These are phyloP conservation scores for Neofusicoccum laricinum DNA, from an alignment of 2,329 filamentous ascomycete genomes.

Conservation along the genomic window DNA sequence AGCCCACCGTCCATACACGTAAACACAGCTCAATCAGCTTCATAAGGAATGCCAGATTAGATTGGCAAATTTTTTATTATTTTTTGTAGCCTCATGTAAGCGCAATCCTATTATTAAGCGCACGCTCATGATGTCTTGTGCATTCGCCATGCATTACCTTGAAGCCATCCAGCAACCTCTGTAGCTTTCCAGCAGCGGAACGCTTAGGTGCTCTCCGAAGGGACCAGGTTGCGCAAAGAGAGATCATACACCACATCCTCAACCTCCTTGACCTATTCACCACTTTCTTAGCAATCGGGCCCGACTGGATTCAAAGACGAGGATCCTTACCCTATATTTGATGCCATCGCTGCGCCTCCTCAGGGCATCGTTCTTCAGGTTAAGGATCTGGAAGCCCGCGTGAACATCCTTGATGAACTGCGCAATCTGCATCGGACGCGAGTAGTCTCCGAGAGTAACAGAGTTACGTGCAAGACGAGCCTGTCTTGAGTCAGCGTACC, in stretches of 20 bases:
- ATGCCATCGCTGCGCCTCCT: constrained; percentile 86
- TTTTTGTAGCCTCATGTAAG: neutral
- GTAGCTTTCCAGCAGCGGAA: constrained; percentile 21
- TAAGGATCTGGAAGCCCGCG: constrained; percentile 93
- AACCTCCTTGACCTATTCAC: constrained; percentile 77
- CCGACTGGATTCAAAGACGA: neutral
- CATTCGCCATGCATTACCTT: no score
- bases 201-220: constrained; percentile 36
- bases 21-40: neutral
- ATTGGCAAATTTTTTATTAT: neutral
- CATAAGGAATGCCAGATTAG: no score
- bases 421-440: constrained; percentile 81
- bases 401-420: constrained; percentile 93
- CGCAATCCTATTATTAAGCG: neutral
- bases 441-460: constrained; percentile 86
- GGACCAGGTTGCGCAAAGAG: constrained; percentile 77
- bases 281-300: neutral
- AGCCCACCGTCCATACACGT: neutral
- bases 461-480: constrained; percentile 89
- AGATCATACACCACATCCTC: constrained; percentile 98
- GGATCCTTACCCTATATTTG: constrained; percentile 70
- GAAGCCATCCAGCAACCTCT: neutral
- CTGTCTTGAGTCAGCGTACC: constrained; percentile 31
- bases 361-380: constrained; percentile 92
- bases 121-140: no score